phyloP scores from a whole-genome alignment of 345 rosid genomes.

The Hibiscus tridactylites region DNA sequence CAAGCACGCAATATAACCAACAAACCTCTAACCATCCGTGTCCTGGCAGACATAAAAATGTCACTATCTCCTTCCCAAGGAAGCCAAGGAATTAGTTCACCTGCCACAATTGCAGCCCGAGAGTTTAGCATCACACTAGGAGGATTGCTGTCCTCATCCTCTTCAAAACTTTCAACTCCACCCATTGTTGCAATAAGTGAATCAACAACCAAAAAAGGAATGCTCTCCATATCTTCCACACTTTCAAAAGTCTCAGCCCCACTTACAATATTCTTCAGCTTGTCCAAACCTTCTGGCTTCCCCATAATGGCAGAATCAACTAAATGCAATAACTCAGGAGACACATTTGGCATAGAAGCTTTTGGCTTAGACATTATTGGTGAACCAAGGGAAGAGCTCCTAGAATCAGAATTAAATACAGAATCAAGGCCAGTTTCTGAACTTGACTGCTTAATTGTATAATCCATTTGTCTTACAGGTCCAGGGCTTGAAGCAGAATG shows the following conservation, averaged over 20 bases:
- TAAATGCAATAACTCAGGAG: slow-evolving; percentile 94
- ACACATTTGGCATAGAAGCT: slow-evolving; percentile 75
- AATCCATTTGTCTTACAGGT: slow-evolving; percentile 35
- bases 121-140: slow-evolving; percentile 99
- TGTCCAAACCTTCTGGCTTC: slow-evolving; percentile 81
- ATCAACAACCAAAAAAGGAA: slow-evolving; percentile 83
- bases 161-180: slow-evolving; percentile 97
- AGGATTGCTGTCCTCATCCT: slow-evolving; percentile 88
- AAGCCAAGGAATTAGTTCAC: slow-evolving; percentile 88
- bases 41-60: slow-evolving; percentile 80
- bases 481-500: slow-evolving; percentile 49
- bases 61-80: slow-evolving; percentile 65
- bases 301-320: slow-evolving; percentile 99
- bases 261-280: slow-evolving; percentile 75
- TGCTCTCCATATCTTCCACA: slow-evolving; percentile 72
- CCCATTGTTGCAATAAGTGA: slow-evolving; percentile 99
- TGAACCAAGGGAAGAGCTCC: slow-evolving; percentile 53
- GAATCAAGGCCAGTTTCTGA: slow-evolving; percentile 40
- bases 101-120: slow-evolving; percentile 93
- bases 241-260: slow-evolving; percentile 67
- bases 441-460: slow-evolving; percentile 34
- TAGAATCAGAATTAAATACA: slow-evolving; percentile 38
- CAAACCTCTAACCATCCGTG: slow-evolving; percentile 86
- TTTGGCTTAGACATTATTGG: slow-evolving; percentile 63
- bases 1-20: slow-evolving; percentile 89